Evolutionary conservation across 257 asterid species (phyloP).

Genomic region (Salvia miltiorrhiza): DNA sequence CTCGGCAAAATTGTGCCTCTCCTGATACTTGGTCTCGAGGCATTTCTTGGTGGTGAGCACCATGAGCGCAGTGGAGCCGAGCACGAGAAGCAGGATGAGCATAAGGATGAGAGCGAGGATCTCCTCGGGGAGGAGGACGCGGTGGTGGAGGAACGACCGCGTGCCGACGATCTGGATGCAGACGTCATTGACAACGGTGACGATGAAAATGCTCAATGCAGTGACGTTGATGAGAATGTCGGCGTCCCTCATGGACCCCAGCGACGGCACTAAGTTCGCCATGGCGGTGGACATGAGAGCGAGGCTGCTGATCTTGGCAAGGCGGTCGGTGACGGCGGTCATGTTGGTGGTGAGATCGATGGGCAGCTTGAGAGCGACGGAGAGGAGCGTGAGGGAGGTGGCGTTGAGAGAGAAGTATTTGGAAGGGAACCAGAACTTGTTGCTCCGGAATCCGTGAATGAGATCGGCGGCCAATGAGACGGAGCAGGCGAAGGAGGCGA

Average conservation of each 20-base stretch:
- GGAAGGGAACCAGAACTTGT: constrained; percentile 38
- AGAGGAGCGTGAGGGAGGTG: constrained; percentile 24
- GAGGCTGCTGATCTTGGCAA: constrained; percentile 42
- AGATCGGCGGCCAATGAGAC: constrained; percentile 36
- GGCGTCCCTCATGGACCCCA: constrained; percentile 32
- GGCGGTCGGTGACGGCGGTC: constrained; percentile 25
- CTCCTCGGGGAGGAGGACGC: constrained; percentile 11
- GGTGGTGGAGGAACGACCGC: constrained; percentile 22
- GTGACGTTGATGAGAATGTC: constrained; percentile 26
- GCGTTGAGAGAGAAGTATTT: constrained; percentile 34
- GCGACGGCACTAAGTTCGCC: constrained; percentile 36
- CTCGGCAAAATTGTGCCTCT: constrained; percentile 28
- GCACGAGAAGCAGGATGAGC: constrained; percentile 32
- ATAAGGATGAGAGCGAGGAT: constrained; percentile 15
- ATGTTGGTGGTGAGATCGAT: constrained; percentile 36
- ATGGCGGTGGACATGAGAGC: constrained; percentile 36
- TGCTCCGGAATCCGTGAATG: constrained; percentile 21
- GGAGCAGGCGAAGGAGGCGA: constrained; percentile 30
- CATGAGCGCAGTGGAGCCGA: constrained; percentile 30
- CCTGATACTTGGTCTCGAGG: constrained; percentile 32
- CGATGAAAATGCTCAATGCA: constrained; percentile 30
- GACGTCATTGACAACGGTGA: constrained; percentile 25
- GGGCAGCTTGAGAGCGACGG: constrained; percentile 36
- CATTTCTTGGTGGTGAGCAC: constrained; percentile 29
- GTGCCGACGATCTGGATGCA: constrained; percentile 31